Base-by-base conservation (phyloP, 129 eudicot species). In the Dittrichia graveolens region DNA sequence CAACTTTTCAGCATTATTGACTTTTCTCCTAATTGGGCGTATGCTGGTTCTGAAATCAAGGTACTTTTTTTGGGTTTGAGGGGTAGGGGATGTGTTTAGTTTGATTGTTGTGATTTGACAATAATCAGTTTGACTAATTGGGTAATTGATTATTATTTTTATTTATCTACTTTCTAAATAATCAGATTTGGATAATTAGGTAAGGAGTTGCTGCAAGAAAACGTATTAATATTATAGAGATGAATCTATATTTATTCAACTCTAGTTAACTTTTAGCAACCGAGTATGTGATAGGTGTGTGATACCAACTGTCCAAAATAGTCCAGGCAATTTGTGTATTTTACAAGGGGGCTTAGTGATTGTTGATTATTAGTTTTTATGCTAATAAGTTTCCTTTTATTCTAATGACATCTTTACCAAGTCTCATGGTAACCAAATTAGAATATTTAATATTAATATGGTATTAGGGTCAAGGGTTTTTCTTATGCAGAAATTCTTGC, bases 1-100 rank as follows among this genome's bases (percentile, higher is more conserved):
- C 99, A 95, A 88, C 83, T 88, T 60, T 95, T 88, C 65, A 91
- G 89, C 88, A 88, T 95, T 73, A 78, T 83, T 57, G 99, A 95
- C 74, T 90, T 95, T 73, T 83, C 96, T 31, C 99, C 99, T 13
- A 90, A 81, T 72, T 88, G 96, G 82, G 91, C 97, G 34, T 83
- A 74, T 81, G 73, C 85, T 71, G 89, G 85, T 7, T 67, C 85
- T 16, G 87, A 83, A 82, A 83, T 83, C 65, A 87, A 90, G 99
- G 99, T 95, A 82, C 62, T 8, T 69, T 46, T 61, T 34, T 76
- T 72, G 31, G 31, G 31, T 24, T 7, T 19, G 31, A 45, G 39
- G 71, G 57, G 57, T 52, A 15, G 38, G 50, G 46, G 8, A 68
- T 15, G 74, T 40, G 43, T 58, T 58, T 31, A 57, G 35, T 10